Evolutionary conservation across 768 basidiomycete genomes (phyloP).

Genomic region (Calocybe gangraenosa): DNA sequence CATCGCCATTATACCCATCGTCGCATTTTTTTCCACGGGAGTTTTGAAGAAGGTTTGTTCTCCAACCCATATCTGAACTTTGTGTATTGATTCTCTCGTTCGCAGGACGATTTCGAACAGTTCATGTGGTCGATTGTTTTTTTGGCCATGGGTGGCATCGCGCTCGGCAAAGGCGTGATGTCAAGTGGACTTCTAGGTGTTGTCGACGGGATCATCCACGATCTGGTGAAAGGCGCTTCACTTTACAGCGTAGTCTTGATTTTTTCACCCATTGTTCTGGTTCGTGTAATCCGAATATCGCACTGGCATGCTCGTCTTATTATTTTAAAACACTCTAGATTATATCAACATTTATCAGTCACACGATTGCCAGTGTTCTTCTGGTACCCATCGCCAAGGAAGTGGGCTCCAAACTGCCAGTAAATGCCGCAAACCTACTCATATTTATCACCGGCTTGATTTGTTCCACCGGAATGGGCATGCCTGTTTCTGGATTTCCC

Average conservation of each 20-base stretch:
- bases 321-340: slow-evolving; percentile 37
- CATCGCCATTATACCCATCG: slow-evolving; percentile 88
- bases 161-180: slow-evolving; percentile 88
- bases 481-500: slow-evolving; percentile 99
- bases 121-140: slow-evolving; percentile 95
- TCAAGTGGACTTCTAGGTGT: slow-evolving; percentile 84
- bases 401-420: slow-evolving; percentile 76
- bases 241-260: slow-evolving; percentile 71
- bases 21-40: slow-evolving; percentile 92
- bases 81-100: slow-evolving; percentile 2
- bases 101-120: slow-evolving; percentile 90
- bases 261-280: slow-evolving; percentile 66
- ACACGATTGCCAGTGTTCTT: slow-evolving; percentile 93
- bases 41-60: slow-evolving; percentile 81
- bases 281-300: slow-evolving; percentile 28
- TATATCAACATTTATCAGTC: slow-evolving; percentile 94
- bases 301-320: background rate
- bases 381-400: slow-evolving; percentile 95
- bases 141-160: slow-evolving; percentile 97
- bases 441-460: slow-evolving; percentile 92
- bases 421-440: slow-evolving; percentile 71
- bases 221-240: slow-evolving; percentile 54
- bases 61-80: slow-evolving; percentile 2
- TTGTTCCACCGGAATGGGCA: slow-evolving; percentile 96
- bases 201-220: slow-evolving; percentile 60